Base-by-base conservation (phyloP, 331 rosid species). In the Malus hybrid region DNA sequence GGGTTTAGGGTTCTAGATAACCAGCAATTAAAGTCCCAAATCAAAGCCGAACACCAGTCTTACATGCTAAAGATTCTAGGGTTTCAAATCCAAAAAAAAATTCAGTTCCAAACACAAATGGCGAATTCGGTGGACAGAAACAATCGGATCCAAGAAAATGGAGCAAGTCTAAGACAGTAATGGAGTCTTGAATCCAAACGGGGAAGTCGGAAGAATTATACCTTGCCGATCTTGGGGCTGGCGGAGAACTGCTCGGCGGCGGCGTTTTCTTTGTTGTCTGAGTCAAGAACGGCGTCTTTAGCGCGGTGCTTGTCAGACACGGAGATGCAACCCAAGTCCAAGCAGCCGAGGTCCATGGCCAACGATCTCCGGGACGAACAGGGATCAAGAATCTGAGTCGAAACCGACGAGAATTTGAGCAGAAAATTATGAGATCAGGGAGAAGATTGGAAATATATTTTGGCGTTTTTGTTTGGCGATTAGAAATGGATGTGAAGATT, bases 321-420 rank as follows among this genome's bases (percentile, higher is more conserved):
- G 15, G 85, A 46, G 63, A 75, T 30, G 64, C 82, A 82, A 11
- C 84, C 81, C 63, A 84, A 79, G 80, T 88, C 88, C 70, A 84
- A 82, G 79, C 85, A 82, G 42, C 84, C 88, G 26, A 77, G 77
- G 63, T 82, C 89, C 86, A 82, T 86, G 11, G 71, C 64, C 39
- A 64, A 70, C 3, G 14, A 42, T 69, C 56, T 30, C 66, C 0
- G 55, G 15, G 75, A 71, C 63, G 20, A 71, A 39, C 36, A 18
- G 16, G 70, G 66, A 56, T 80, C 64, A 36, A 75, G 46, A 42
- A 19, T 28, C 19, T 26, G 19, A 5, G 73, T 52, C 26, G 36
- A 13, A 20, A 68, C 22, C 24, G 55, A 18, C 22, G 20, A 67
- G 34, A 48, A 19, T 24, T 3, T 12, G 63, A 11, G 19, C 1